These are phyloP conservation scores for Pseudotulostoma volvatum DNA, from an alignment of 495 filamentous ascomycete species.

Conservation along the genomic window DNA sequence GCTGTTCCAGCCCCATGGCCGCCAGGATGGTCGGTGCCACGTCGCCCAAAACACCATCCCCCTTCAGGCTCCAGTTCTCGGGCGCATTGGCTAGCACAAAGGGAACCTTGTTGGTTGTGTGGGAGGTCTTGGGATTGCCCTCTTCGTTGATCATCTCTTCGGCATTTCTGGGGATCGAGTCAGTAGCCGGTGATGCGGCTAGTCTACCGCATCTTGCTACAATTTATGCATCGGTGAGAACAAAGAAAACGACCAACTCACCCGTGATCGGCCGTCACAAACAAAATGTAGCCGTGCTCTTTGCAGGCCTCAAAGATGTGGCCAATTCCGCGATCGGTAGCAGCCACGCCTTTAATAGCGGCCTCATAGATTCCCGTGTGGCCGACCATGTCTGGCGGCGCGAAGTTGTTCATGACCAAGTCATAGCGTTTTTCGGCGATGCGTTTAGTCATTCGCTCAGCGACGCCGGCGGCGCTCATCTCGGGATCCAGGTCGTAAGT, in stretches of 20 bases:
- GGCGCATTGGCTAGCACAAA: slow-evolving; percentile 98
- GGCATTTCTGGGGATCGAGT: slow-evolving; percentile 46
- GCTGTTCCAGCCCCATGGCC: slow-evolving; percentile 78
- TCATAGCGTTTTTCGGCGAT: slow-evolving; percentile 68
- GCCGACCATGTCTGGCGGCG: slow-evolving; percentile 97
- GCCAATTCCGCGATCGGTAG: slow-evolving; percentile 87
- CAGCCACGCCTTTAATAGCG: slow-evolving; percentile 68
- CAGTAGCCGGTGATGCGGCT: slow-evolving; percentile 1
- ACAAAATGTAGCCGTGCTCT: slow-evolving; percentile 76
- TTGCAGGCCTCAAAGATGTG: slow-evolving; percentile 84
- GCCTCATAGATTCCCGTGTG: slow-evolving; percentile 96
- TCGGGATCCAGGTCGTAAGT: slow-evolving; percentile 94
- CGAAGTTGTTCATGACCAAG: slow-evolving; percentile 99
- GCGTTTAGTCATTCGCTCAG: slow-evolving; percentile 69
- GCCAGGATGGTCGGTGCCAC: slow-evolving; percentile 85
- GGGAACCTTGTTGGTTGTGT: slow-evolving; percentile 93
- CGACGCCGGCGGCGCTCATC: slow-evolving; percentile 85
- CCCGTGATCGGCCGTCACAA: slow-evolving; percentile 92
- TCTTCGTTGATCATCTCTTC: slow-evolving; percentile 98
- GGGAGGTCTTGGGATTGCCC: slow-evolving; percentile 90
- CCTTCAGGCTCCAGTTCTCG: slow-evolving; percentile 69
- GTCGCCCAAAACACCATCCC: slow-evolving; percentile 78
- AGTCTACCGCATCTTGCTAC: background rate
- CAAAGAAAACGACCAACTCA: too few species aligned
- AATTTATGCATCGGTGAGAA: background rate